Base-by-base conservation (phyloP, 805 yeast species). In the Yarrowia bubula region DNA sequence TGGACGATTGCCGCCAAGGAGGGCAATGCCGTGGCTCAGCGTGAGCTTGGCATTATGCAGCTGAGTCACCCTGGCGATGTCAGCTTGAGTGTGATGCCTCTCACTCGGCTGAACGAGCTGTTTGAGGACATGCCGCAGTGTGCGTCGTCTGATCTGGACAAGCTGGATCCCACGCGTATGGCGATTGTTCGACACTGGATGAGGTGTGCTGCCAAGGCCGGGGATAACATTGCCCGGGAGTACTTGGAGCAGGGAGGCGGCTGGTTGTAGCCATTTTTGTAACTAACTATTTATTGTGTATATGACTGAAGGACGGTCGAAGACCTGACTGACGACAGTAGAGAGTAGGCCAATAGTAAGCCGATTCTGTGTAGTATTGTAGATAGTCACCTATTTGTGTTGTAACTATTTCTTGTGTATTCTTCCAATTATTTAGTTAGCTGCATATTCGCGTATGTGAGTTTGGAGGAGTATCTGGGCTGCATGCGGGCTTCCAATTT, bases 151-250 rank as follows among this genome's bases (percentile, higher is more conserved):
- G 73, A 71, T 55, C 41, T 66, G 42, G 74, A 71, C 57, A 71
- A 71, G 62, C 66, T 66, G 39, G 73, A 71, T 55, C 74, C 74
- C 4, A 65, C 71, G 18, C 68, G 73, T 32, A 71, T 71, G 74
- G 72, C 73, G 4, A 64, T 71, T n/a, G 66, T 70, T 55, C 68
- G 68, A 57, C 73, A 71, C 48, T 71, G 72, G 72, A 71, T 71
- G 74, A 11, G 65, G 9, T 57, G 50, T 28, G 73, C 74, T 1
- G 71, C 73, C 13, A 53, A 55, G 18, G 65, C 67, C 14, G 73
- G 73, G 7, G 74, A 71, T 55, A 70, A 65, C 41, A 71, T 71
- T 62, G 74, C 74, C 22, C 65, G 51, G 10, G 74, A 71, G 55
- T 71, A 71, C 53, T 51, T 71, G 43, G 44, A 55, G 31, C 74